phyloP scores from a whole-genome alignment of 2,329 filamentous ascomycete species.

The Pseudogymnoascus sp. region DNA sequence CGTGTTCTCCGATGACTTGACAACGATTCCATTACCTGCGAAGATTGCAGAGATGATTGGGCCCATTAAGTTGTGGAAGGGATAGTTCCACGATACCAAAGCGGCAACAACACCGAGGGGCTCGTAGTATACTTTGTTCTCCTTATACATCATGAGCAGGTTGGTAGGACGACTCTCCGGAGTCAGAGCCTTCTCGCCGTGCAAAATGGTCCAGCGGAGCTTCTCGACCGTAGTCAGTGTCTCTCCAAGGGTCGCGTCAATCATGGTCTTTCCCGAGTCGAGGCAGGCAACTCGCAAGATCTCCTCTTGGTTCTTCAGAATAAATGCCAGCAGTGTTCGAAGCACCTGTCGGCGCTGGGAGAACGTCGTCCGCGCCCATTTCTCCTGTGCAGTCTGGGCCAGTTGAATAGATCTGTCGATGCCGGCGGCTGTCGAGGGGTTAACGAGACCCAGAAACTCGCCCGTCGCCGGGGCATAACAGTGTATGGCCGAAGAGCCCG shows the following conservation, averaged over 20 bases:
- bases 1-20: constrained; percentile 93
- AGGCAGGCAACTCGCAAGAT: constrained; percentile 81
- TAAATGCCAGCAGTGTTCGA: constrained; percentile 68
- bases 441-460: constrained; percentile 68
- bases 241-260: constrained; percentile 90
- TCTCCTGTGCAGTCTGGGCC: constrained; percentile 64
- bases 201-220: constrained; percentile 84
- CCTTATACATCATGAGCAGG: constrained; percentile 91
- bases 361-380: constrained; percentile 75
- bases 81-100: constrained; percentile 94
- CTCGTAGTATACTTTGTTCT: constrained; percentile 83
- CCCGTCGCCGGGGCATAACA: constrained; percentile 90
- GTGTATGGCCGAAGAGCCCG: constrained; percentile 61
- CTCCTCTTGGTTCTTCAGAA: constrained; percentile 81
- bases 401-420: constrained; percentile 73
- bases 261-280: constrained; percentile 92
- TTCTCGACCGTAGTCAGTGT: constrained; percentile 92
- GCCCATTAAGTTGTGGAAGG: constrained; percentile 90
- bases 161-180: constrained; percentile 75
- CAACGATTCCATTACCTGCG: constrained; percentile 80
- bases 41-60: constrained; percentile 88
- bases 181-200: constrained; percentile 74
- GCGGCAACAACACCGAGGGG: constrained; percentile 88
- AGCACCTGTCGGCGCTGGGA: constrained; percentile 70
- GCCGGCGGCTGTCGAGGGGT: constrained; percentile 65